These are phyloP conservation scores for Cucumis melo DNA, from an alignment of 306 rosid species.

Conservation along the genomic window DNA sequence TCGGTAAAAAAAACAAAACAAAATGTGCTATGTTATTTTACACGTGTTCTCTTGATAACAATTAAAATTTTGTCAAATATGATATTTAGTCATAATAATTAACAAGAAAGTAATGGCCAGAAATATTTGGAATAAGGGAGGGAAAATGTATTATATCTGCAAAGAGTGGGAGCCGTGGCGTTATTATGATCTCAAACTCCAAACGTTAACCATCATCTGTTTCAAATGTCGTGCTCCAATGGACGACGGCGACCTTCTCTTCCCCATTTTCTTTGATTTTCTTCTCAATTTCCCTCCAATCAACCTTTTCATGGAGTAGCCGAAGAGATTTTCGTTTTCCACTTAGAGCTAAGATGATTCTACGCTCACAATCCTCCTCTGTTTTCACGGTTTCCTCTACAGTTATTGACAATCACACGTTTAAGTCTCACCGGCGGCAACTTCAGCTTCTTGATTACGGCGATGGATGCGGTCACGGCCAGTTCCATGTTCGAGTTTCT, in stretches of 20 bases:
- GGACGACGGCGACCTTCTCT: constrained; percentile 1
- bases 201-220: not conserved
- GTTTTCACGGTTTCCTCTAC: constrained; percentile 3
- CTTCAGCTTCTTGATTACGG: not conserved
- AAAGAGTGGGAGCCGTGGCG: constrained; percentile 8
- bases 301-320: not conserved
- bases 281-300: not conserved
- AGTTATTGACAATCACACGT: not conserved
- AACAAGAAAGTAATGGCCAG: not conserved
- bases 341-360: not conserved
- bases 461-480: not conserved
- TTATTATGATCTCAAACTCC: not conserved
- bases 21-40: no score
- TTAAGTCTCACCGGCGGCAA: not conserved
- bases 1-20: no score
- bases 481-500: constrained; percentile 1
- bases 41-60: no score
- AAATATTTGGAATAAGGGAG: not conserved
- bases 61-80: no score
- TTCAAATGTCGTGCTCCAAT: not conserved
- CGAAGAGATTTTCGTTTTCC: not conserved
- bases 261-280: not conserved
- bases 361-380: not conserved
- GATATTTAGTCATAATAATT: no score
- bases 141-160: not conserved